Conservation (phyloP, 1,139 yeast species). For the Taphrina communis region DNA sequence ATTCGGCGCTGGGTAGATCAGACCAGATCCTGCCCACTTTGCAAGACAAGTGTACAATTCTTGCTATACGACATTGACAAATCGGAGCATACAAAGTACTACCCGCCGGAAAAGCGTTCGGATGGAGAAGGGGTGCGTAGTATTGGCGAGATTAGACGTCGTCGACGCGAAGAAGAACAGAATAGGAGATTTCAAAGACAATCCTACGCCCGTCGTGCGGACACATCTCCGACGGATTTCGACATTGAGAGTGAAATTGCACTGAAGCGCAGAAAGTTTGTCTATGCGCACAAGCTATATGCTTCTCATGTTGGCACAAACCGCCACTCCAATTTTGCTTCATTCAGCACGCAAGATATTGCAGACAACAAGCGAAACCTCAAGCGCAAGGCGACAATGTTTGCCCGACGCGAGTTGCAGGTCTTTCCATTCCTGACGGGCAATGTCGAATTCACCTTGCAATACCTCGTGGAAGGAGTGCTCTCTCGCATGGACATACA, state of each 20-base stretch:
- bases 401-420: conserved; percentile 31
- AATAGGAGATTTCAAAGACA: conserved; percentile 27
- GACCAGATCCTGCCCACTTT: conserved; percentile 22
- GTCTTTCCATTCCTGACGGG: conserved; percentile 24
- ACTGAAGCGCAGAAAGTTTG: conserved; percentile 22
- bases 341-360: conserved; percentile 15
- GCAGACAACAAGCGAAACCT: conserved; percentile 13
- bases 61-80: conserved; percentile 12
- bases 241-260: conserved; percentile 23
- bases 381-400: conserved; percentile 32
- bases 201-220: background rate
- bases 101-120: background rate
- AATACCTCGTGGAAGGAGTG: conserved; percentile 33
- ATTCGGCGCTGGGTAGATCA: conserved; percentile 34
- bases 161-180: conserved; percentile 19
- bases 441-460: conserved; percentile 17
- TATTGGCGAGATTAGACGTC: conserved; percentile 26
- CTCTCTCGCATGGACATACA: conserved; percentile 31
- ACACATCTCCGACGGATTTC: background rate
- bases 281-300: conserved; percentile 14
- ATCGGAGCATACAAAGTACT: background rate
- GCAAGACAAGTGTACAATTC: conserved; percentile 18
- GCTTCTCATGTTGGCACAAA: conserved; percentile 36
- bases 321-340: conserved; percentile 23
- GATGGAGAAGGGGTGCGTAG: conserved; percentile 7